Conservation (phyloP, 805 yeast species). For the Kodamaea sagamina region DNA sequence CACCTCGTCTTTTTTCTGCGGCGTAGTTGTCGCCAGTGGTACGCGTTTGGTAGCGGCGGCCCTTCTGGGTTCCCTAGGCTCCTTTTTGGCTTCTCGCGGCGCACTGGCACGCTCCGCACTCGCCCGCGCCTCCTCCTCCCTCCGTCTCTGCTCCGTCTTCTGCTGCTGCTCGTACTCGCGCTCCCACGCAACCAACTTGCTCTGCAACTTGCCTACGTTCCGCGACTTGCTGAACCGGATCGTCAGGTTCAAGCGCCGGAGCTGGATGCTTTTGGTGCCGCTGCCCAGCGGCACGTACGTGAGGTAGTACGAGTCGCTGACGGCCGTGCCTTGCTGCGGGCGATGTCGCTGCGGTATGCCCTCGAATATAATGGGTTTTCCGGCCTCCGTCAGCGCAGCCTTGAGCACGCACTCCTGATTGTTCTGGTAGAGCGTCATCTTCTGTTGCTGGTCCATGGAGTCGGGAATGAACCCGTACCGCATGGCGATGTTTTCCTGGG, state of each 20-base stretch:
- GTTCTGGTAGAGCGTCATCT: conserved; percentile 36
- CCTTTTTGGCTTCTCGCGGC: conserved; percentile 5
- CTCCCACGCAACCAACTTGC: conserved; percentile 27
- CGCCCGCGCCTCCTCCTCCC: conserved; percentile 12
- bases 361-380: conserved; percentile 37
- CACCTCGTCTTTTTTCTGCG: conserved; percentile 17
- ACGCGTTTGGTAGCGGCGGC: conserved; percentile 6
- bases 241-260: conserved; percentile 32
- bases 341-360: conserved; percentile 36
- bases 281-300: conserved; percentile 20
- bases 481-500: conserved; percentile 27
- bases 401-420: conserved; percentile 35
- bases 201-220: conserved; percentile 31
- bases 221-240: conserved; percentile 41
- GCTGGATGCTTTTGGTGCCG: conserved; percentile 15
- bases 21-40: conserved; percentile 4
- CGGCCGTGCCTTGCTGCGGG: conserved; percentile 11
- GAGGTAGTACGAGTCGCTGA: conserved; percentile 34
- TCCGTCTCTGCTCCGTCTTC: conserved; percentile 13
- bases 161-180: conserved; percentile 7
- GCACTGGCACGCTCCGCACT: too few species aligned
- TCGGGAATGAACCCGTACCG: conserved; percentile 46
- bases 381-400: conserved; percentile 28
- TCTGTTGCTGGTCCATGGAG: conserved; percentile 39
- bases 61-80: conserved; percentile 2